Evolutionary conservation across 495 filamentous ascomycete genomes (phyloP), one percentile per base, ranked within the genome.

Genomic region (Cudoniella acicularis): DNA sequence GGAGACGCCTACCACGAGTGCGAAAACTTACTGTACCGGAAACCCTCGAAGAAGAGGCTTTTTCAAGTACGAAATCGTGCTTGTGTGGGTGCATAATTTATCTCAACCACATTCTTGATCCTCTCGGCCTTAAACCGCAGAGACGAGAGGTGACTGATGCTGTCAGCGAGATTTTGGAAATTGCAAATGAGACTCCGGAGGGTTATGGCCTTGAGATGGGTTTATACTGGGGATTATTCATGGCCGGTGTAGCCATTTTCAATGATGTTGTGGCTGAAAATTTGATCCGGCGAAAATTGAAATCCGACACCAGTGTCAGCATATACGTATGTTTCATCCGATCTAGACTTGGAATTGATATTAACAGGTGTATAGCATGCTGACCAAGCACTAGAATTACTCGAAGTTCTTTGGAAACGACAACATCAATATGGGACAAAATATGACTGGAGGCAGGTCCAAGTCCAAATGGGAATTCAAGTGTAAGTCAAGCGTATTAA

Each of bases 161-260:
- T 18, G 41, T 67, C 17, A 45, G 26, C 11, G 54, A 61, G 25
- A 64, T 67, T 23, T 21, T 67, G 10, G 57, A 63, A 21, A 63
- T 61, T 52, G 60, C 57, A 1, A 57, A 56, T 17, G 64, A 67
- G 42, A 67, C 50, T 16, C 64, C 64, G 4, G 52, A 60, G 47
- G 64, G 64, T 10, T 67, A 58, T 52, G 64, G 64, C 0, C 40
- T 67, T 23, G 64, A 67, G 40, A 63, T 67, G 60, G 64, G 60
- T 1, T 40, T 63, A 10, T 63, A 67, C 27, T 67, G 52, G 52
- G 57, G 56, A 3, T 30, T 67, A 10, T 67, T 67, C 48, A 67
- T 67, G 64, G 60, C 64, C 36, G 64, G 64, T 10, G 46, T 64
- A 6, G 53, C 52, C 17, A 48, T 61, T 16, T 67, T 67, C 41